Evolutionary conservation across 2,329 filamentous ascomycete genomes (phyloP).

Genomic region (Periglandula ipomoeae): DNA sequence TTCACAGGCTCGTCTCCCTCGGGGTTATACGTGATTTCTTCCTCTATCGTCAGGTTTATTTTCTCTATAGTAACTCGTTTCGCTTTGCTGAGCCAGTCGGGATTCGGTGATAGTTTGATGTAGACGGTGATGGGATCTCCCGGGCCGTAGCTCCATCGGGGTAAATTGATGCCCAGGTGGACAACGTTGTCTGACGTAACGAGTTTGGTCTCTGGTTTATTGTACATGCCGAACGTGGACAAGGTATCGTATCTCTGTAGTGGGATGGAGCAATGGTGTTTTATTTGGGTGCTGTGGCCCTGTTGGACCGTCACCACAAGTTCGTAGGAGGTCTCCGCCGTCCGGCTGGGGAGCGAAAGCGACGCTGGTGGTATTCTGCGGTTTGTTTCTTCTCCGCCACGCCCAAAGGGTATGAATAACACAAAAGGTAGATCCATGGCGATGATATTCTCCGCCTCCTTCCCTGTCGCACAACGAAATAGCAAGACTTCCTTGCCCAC

Average conservation of each 20-base stretch:
- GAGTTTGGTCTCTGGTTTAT: slow-evolving; percentile 82
- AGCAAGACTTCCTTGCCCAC: slow-evolving; percentile 94
- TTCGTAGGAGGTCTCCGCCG: slow-evolving; percentile 96
- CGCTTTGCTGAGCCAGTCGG: slow-evolving; percentile 84
- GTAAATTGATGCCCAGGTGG: slow-evolving; percentile 82
- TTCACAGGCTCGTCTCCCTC: slow-evolving; percentile 91
- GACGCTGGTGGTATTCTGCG: slow-evolving; percentile 86
- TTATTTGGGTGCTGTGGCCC: slow-evolving; percentile 75
- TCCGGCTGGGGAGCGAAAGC: slow-evolving; percentile 79
- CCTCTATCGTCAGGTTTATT: slow-evolving; percentile 88
- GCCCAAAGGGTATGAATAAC: slow-evolving; percentile 91
- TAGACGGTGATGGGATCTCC: slow-evolving; percentile 93
- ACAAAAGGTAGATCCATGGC: slow-evolving; percentile 97
- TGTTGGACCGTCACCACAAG: slow-evolving; percentile 94
- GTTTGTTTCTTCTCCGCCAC: slow-evolving; percentile 82
- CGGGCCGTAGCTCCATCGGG: slow-evolving; percentile 93
- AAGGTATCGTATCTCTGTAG: slow-evolving; percentile 91
- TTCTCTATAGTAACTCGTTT: slow-evolving; percentile 88
- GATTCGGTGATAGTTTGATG: slow-evolving; percentile 86
- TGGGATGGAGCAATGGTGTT: slow-evolving; percentile 84
- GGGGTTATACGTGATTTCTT: slow-evolving; percentile 97
- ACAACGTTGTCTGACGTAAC: slow-evolving; percentile 83
- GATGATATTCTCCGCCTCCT: slow-evolving; percentile 79
- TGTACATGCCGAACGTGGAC: slow-evolving; percentile 99
- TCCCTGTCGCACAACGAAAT: slow-evolving; percentile 76